Evolutionary conservation across 345 rosid species (phyloP), one percentile per base, ranked within the genome.

Genomic region (Brassica incana): DNA sequence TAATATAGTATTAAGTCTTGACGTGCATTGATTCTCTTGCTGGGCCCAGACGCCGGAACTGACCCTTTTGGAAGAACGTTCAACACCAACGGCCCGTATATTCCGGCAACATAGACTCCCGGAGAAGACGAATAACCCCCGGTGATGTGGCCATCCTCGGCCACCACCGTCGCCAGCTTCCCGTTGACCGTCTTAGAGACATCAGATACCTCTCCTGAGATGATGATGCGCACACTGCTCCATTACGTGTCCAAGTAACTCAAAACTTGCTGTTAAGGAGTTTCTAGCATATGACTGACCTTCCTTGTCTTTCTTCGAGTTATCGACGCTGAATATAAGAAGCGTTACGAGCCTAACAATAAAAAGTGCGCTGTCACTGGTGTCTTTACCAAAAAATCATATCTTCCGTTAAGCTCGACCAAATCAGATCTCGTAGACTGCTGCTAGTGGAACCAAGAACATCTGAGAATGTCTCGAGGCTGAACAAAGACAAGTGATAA

Each of bases 381-480:
- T 75, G 87, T 90, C 93, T 71, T 84, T 59, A 52, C 98, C 97
- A 20, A 87, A 95, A 91, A 77, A 80, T 85, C 78, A 86, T 80
- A 80, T 80, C 87, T 80, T 89, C 97, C 63, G 74, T 85, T 52
- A 84, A 83, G 40, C 94, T 92, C 14, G 86, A 84, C 69, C 93
- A 86, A 65, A 95, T 87, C 71, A 95, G 90, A 73, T 88, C 90
- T 73, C 80, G 64, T 54, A 93, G 85, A 71, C 88, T 89, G 80
- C 56, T 82, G 85, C 87, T 90, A 59, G 89, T 93, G 43, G 78
- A 80, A 62, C 83, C 74, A 43, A 93, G 94, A 73, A 91, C 91
- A 83, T 93, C 95, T 3, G 85, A 71, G 84, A 95, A 95, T 60
- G 91, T 93, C 90, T 95, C 99, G 88, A 90, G 77, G 85, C 99